Evolutionary conservation across 257 asterid species (phyloP), one percentile per base, ranked within the genome.

Genomic region (Solanum stenotomum): DNA sequence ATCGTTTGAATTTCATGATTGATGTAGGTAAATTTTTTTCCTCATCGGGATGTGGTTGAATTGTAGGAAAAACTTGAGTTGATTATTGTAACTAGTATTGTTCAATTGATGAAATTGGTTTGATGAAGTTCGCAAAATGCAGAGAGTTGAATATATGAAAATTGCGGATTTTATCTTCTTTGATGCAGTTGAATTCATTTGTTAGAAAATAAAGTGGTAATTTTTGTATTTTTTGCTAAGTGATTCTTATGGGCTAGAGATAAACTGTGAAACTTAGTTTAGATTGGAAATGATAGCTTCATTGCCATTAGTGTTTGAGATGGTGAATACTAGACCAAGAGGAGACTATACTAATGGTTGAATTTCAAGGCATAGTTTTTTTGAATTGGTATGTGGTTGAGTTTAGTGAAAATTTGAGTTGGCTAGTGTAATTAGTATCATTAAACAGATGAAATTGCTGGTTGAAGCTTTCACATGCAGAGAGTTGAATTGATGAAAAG

Each of bases 1-100:
- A 93, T 94, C 87, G 96, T 94, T 87, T 96, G 96, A 95, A 61
- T 82, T 14, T 76, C 85, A 81, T 81, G 40, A 40, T 78, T 8
- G 33, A 40, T 78, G 44, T 74, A 74, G 82, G 49, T 74, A 35
- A 40, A 4, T n/a, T 25, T 22, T 74, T 77, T 74, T 33, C 6
- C 16, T 35, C 27, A 74, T 74, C 6, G 82, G 16, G 38, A 34
- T 34, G 29, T 74, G 82, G 82, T 74, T 74, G 67, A 79, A 44
- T 44, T 79, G 33, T 78, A n/a, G 85, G n/a, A 11, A 77, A 15
- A 42, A 78, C 12, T 78, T 79, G 85, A 46, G 85, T 29, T 81
- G 85, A n/a, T 10, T 46, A 81, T 3, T 81, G 85, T 81, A 46
- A 81, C 85, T 81, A 81, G 85, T 46, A 81, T 49, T 46, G 38